Percentiles rank a stretch among this genome's conserved stretches.
These are phyloP conservation scores for Acer saccharum DNA, from an alignment of 345 rosid genomes.

Conservation along the genomic window DNA sequence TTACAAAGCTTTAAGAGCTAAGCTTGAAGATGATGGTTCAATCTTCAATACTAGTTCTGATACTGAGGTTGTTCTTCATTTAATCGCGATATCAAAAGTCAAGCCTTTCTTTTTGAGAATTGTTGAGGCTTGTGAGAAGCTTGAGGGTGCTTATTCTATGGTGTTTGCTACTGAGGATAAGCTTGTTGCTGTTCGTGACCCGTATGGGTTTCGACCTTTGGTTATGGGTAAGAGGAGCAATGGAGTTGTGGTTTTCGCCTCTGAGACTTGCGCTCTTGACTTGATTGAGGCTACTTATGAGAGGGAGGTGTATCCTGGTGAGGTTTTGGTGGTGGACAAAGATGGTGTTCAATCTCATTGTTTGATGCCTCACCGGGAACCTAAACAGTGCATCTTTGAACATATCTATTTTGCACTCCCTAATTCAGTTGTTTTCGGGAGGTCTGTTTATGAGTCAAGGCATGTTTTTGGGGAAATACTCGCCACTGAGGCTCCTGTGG, in stretches of 20 bases:
- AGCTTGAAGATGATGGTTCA: constrained; percentile 84
- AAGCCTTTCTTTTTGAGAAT: constrained; percentile 88
- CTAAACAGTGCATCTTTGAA: constrained; percentile 92
- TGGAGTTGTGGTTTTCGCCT: constrained; percentile 90
- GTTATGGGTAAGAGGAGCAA: constrained; percentile 98
- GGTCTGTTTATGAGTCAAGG: constrained; percentile 86
- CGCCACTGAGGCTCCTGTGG: constrained; percentile 75
- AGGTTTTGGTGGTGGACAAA: constrained; percentile 82
- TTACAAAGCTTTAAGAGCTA: constrained; percentile 60
- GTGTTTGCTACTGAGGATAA: constrained; percentile 91
- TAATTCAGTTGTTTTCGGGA: constrained; percentile 80
- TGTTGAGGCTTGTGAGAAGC: constrained; percentile 88
- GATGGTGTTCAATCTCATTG: constrained; percentile 85
- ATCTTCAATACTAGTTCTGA: constrained; percentile 93
- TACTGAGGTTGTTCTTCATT: constrained; percentile 96
- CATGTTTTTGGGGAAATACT: constrained; percentile 73
- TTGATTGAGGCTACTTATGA: constrained; percentile 93
- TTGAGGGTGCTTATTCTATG: constrained; percentile 94
- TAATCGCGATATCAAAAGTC: constrained; percentile 89
- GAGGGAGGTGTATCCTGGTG: constrained; percentile 93
- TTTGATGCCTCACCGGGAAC: constrained; percentile 64
- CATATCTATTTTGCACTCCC: constrained; percentile 91
- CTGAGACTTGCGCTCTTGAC: constrained; percentile 97
- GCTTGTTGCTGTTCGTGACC: constrained; percentile 93
- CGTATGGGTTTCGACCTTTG: constrained; percentile 83